Evolutionary conservation across 352 stramenopile species (phyloP), one percentile per base, ranked within the genome.

Genomic region (Phytophthora pistaciae): DNA sequence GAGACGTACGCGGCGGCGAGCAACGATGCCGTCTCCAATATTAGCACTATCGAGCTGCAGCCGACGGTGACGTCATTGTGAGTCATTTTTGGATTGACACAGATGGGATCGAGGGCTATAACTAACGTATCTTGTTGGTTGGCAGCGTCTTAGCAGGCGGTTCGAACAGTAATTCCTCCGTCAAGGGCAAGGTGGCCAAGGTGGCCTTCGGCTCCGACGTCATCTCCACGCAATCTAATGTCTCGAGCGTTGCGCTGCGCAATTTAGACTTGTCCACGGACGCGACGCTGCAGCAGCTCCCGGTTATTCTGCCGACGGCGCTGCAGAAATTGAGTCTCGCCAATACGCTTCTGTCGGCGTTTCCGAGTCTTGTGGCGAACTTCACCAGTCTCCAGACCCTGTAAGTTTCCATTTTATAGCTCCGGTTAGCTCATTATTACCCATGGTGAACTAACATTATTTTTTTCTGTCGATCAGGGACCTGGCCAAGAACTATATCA

Each of bases 171-270:
- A 72, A 60, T 3, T 48, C 48, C 3, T 83, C 76, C 3, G 64
- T 78, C 29, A 78, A 79, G 63, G 74, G 66, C 53, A 80, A 82
- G 57, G 77, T 84, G 55, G 77, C 61, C 5, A 75, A 68, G 21
- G 71, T 84, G 52, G 53, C 59, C 1, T 80, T 84, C 16, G 60
- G 25, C 7, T 46, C 60, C 31, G 67, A 78, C 53, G 64, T 77
- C 9, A 73, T 84, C 20, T 72, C 71, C 5, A 67, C 36, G 23
- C 71, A 78, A n/a, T 68, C 57, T 0, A 70, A 60, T 8, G 69
- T 84, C 9, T 71, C 74, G 21, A 68, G 36, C 31, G 74, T 84
- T 10, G 36, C 31, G 61, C 54, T 84, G 3, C 68, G 71, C 23
- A 84, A 80, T n/a, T 8, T 84, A 27, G 70, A 81, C 52, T 49